Percentiles rank a stretch among this genome's conserved stretches.
Conservation (phyloP, 225 moss, liverwort and hornwort species). For the Marchantia paleacea region DNA sequence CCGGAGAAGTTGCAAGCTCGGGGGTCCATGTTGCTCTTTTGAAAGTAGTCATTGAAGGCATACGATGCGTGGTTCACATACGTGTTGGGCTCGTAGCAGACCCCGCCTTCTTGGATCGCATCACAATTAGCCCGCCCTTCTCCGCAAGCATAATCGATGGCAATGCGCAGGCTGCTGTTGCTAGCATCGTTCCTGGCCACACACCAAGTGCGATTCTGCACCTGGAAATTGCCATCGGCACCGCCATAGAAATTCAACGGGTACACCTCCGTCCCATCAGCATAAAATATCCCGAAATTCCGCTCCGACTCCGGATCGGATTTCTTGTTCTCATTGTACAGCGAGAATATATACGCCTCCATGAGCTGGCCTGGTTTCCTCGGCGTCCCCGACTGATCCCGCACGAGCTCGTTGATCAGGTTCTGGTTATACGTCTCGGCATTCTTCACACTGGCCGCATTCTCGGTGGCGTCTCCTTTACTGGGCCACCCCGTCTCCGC, state of each 20-base stretch:
- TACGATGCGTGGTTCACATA: constrained; percentile 67
- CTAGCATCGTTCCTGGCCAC: constrained; percentile 51
- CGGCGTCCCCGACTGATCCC: constrained; percentile 53
- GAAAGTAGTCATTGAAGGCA: constrained; percentile 80
- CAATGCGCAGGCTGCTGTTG: constrained; percentile 60
- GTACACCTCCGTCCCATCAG: constrained; percentile 57
- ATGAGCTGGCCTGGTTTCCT: constrained; percentile 39
- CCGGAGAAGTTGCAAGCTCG: constrained; percentile 80
- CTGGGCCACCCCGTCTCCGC: constrained; percentile 86
- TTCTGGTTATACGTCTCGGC: constrained; percentile 67
- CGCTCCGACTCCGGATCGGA: constrained; percentile 55
- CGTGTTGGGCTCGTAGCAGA: constrained; percentile 70
- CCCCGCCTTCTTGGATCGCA: constrained; percentile 61
- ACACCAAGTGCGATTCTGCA: constrained; percentile 65
- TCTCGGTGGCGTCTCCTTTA: constrained; percentile 48
- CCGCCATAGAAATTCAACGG: constrained; percentile 60
- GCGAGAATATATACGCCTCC: constrained; percentile 56
- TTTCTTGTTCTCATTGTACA: constrained; percentile 64
- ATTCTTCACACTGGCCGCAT: constrained; percentile 50
- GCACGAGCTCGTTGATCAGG: constrained; percentile 51
- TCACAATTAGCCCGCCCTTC: constrained; percentile 53
- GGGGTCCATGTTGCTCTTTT: constrained; percentile 54
- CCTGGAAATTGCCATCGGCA: not conserved
- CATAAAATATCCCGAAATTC: constrained; percentile 66
- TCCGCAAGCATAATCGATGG: constrained; percentile 70